Percentiles rank a stretch among this genome's conserved stretches.
Conservation (phyloP, 1,139 yeast genomes). For the Pichia sp. region DNA sequence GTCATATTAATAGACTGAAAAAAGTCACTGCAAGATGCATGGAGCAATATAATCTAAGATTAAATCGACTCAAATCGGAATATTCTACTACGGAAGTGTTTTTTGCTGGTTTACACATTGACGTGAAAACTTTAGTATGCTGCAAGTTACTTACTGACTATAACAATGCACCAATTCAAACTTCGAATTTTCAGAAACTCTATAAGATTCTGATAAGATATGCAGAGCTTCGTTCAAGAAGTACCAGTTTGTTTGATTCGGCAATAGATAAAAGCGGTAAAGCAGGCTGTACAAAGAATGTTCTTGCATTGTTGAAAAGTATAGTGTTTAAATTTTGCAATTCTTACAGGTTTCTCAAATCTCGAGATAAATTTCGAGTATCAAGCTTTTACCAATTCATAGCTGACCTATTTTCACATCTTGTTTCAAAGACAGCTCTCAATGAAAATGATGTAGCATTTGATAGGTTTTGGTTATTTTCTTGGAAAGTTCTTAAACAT, state of each 20-base stretch:
- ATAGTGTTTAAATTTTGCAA: conserved; percentile 21
- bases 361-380: conserved; percentile 10
- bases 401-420: neutral
- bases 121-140: conserved; percentile 28
- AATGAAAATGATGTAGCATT: neutral
- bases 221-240: conserved; percentile 11
- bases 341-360: conserved; percentile 18
- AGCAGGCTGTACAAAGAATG: conserved; percentile 14
- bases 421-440: neutral
- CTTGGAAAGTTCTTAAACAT: conserved; percentile 9
- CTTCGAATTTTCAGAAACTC: conserved; percentile 24
- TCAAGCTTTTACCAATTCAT: conserved; percentile 7
- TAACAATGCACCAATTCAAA: conserved; percentile 18
- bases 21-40: conserved; percentile 38
- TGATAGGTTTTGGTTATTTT: conserved; percentile 5
- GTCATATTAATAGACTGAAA: conserved; percentile 30
- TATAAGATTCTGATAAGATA: conserved; percentile 17
- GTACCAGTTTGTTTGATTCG: conserved; percentile 8
- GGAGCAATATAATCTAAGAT: conserved; percentile 53
- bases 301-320: conserved; percentile 13
- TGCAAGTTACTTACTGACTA: conserved; percentile 28
- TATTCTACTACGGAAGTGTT: conserved; percentile 21
- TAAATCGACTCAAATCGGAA: conserved; percentile 56
- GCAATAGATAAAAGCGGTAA: conserved; percentile 8
- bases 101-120: conserved; percentile 31